Evolutionary conservation across 352 stramenopile genomes (phyloP), one percentile per base, ranked within the genome.

Genomic region (Pythium periplocum): DNA sequence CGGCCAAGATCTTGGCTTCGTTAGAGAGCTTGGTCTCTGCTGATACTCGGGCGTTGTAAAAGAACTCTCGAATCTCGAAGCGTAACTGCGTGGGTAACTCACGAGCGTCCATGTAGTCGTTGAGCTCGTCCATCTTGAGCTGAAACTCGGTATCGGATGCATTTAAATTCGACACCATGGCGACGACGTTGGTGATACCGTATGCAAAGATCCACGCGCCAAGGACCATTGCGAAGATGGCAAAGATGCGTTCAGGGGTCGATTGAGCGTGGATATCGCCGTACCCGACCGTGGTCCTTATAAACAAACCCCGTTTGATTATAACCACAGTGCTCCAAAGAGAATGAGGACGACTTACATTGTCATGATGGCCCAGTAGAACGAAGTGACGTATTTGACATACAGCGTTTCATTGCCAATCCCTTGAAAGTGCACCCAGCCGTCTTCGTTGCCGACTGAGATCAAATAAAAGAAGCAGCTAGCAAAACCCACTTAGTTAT

Each of bases 1-100:
- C 80, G 6, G 62, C 70, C 17, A 91, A 53, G 38, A 91, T 87
- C 51, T 87, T 86, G 45, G 65, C 66, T 57, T 91, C 80, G 34
- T 85, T 86, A 12, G 69, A 69, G 6, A 91, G 67, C 45, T 87
- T 87, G 35, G 72, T 83, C 56, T 91, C 81, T 36, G 74, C 69
- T 17, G 75, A 89, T 30, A 87, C 69, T 3, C 81, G 78, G 2
- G 81, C 75, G 53, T 91, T 91, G 64, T 83, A 85, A 54, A 80
- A 91, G 61, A 91, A 91, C 65, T 91, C 81, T 38, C 81, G 78
- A 51, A 91, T 91, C 51, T 91, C 78, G 55, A 86, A 83, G 3
- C 78, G 78, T 32, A 91, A 55, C 38, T 83, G 73, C 69, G 86
- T 75, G 0, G 81, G 81, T 35, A 91, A 50, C 58, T 91, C 78